phyloP scores from a whole-genome alignment of 2,329 filamentous ascomycete genomes.

The Tolypocladium album region DNA sequence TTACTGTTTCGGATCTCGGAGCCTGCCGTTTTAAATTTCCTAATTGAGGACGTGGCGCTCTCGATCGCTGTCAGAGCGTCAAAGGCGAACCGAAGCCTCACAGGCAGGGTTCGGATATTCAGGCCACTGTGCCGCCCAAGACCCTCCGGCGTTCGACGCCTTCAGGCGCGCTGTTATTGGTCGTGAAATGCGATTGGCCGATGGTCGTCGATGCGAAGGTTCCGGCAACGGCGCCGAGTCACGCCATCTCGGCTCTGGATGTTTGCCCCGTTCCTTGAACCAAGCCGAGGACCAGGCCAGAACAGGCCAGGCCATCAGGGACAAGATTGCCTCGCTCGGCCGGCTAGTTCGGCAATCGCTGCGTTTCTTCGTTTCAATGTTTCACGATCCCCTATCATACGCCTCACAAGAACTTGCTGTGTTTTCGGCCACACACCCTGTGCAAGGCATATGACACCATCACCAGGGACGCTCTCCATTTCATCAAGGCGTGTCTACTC shows the following conservation, averaged over 20 bases:
- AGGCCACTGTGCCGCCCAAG: background rate
- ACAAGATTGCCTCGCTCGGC: background rate
- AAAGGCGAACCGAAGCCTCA: background rate
- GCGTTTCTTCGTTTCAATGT: background rate
- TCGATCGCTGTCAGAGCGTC: background rate
- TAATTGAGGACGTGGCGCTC: background rate
- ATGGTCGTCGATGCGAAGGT: background rate
- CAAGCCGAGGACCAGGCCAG: background rate
- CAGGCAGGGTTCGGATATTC: background rate
- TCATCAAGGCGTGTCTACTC: background rate
- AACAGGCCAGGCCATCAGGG: background rate
- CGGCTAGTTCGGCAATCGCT: background rate
- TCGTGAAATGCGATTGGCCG: constrained; percentile 2
- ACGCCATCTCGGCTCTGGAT: constrained; percentile 1
- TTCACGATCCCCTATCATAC: background rate
- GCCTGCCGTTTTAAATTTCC: background rate
- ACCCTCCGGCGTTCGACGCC: background rate
- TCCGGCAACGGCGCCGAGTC: background rate
- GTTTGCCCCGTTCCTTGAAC: background rate
- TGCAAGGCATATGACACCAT: background rate
- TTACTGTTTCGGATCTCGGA: background rate
- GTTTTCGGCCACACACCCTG: background rate
- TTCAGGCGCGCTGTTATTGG: background rate
- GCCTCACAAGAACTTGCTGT: background rate
- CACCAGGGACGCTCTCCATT: background rate